These are phyloP conservation scores for Cystobasidium tubakii DNA, from an alignment of 768 basidiomycete species.

Conservation along the genomic window DNA sequence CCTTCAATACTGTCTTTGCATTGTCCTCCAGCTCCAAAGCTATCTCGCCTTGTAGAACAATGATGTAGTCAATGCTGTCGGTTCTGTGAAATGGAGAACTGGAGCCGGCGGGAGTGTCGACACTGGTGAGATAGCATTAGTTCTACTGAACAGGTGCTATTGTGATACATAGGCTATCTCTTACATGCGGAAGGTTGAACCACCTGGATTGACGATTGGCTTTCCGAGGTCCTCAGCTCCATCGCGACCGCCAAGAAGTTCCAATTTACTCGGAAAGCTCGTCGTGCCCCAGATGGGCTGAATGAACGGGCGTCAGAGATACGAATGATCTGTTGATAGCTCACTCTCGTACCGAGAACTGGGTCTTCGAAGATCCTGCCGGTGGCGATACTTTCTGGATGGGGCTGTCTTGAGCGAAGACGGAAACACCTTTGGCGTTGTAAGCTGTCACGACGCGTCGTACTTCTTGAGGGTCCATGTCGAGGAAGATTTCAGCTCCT, in stretches of 20 bases:
- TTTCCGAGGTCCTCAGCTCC: neutral
- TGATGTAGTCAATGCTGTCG: slow-evolving; percentile 5
- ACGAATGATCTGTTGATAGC: too few relatives aligned
- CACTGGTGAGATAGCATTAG: neutral
- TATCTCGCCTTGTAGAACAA: neutral
- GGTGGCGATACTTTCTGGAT: neutral
- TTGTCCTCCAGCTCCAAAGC: neutral
- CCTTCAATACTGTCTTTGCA: neutral
- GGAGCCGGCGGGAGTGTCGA: slow-evolving; percentile 1
- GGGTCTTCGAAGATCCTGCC: neutral
- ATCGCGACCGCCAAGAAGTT: neutral
- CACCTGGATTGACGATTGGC: slow-evolving; percentile 12
- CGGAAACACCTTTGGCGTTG: neutral
- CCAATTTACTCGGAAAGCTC: neutral
- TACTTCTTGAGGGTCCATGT: neutral
- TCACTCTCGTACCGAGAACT: neutral
- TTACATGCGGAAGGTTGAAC: slow-evolving; percentile 3
- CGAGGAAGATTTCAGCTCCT: neutral
- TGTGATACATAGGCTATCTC: neutral
- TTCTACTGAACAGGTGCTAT: too few relatives aligned
- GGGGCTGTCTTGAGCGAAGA: neutral
- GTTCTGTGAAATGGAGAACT: slow-evolving; percentile 6
- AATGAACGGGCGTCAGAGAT: too few relatives aligned
- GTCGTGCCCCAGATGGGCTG: slow-evolving; percentile 8
- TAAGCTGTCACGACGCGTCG: slow-evolving; percentile 11